Conservation (phyloP, 2,329 filamentous ascomycete species). For the Xylaria sp. region DNA sequence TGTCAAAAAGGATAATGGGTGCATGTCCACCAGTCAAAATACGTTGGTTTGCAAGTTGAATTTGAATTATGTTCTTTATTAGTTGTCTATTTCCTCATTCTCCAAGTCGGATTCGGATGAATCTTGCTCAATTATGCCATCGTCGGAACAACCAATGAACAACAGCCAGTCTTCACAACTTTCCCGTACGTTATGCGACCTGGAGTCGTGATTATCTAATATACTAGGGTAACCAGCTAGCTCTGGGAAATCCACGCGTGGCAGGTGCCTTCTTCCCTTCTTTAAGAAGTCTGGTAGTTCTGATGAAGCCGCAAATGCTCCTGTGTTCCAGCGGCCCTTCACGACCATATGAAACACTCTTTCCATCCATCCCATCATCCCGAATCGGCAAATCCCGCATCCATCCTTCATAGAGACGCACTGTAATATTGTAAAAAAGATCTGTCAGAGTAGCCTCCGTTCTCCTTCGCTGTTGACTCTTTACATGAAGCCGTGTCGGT, state of each 20-base stretch:
- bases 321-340: constrained; percentile 13
- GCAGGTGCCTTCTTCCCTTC: constrained; percentile 20
- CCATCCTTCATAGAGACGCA: constrained; percentile 26
- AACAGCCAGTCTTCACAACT: constrained; percentile 30
- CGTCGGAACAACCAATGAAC: constrained; percentile 24
- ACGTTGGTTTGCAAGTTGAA: constrained; percentile 8
- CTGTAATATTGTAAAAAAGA: constrained; percentile 44
- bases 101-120: constrained; percentile 9
- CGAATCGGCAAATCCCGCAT: constrained; percentile 34
- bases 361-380: constrained; percentile 24
- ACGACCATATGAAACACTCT: constrained; percentile 5
- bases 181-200: constrained; percentile 9
- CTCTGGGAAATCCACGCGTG: neutral
- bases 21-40: constrained; percentile 1
- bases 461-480: constrained; percentile 3
- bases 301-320: constrained; percentile 11
- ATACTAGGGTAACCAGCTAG: constrained; percentile 3
- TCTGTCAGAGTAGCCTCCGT: constrained; percentile 9
- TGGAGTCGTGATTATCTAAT: neutral
- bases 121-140: neutral
- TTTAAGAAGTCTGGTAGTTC: constrained; percentile 35
- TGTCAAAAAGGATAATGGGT: neutral
- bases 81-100: constrained; percentile 23
- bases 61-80: constrained; percentile 16
- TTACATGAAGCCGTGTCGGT: neutral